Percentiles rank a stretch among this genome's conserved stretches.
These are phyloP conservation scores for Phoma herbarum DNA, from an alignment of 2,329 filamentous ascomycete species.

Conservation along the genomic window DNA sequence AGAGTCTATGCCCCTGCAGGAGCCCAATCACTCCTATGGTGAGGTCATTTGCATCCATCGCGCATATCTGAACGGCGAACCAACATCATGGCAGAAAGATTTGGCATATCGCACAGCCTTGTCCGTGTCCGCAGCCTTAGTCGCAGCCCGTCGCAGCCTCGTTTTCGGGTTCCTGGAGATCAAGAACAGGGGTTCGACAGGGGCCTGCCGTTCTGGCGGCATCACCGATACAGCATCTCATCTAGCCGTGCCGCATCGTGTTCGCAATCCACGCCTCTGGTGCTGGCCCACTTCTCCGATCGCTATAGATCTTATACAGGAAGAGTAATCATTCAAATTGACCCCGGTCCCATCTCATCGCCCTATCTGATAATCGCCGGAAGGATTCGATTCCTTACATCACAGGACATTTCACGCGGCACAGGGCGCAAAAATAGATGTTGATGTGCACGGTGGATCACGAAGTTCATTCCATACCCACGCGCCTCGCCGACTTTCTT, in stretches of 20 bases:
- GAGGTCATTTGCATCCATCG: slow-evolving; percentile 15
- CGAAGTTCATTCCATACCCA: slow-evolving; percentile 8
- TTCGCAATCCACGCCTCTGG: slow-evolving; percentile 1
- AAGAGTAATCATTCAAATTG: slow-evolving; percentile 11
- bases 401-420: background rate
- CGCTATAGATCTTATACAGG: slow-evolving; percentile 1
- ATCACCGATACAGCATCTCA: background rate
- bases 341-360: slow-evolving; percentile 11
- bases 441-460: slow-evolving; percentile 14
- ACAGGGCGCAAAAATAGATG: slow-evolving; percentile 15
- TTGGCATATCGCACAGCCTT: slow-evolving; percentile 10
- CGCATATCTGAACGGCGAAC: slow-evolving; percentile 10
- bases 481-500: slow-evolving; percentile 16
- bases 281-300: background rate
- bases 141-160: slow-evolving; percentile 5
- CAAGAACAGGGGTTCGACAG: slow-evolving; percentile 15
- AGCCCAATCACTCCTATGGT: background rate
- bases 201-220: slow-evolving; percentile 4
- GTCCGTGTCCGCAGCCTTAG: slow-evolving; percentile 12
- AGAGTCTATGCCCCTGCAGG: background rate
- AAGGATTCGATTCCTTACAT: slow-evolving; percentile 2
- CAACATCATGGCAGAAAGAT: slow-evolving; percentile 7
- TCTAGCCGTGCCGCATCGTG: background rate
- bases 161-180: slow-evolving; percentile 19
- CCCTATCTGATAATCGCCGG: slow-evolving; percentile 10